These are phyloP conservation scores for Neurospora tetraspora DNA, from an alignment of 495 filamentous ascomycete species.

Conservation along the genomic window DNA sequence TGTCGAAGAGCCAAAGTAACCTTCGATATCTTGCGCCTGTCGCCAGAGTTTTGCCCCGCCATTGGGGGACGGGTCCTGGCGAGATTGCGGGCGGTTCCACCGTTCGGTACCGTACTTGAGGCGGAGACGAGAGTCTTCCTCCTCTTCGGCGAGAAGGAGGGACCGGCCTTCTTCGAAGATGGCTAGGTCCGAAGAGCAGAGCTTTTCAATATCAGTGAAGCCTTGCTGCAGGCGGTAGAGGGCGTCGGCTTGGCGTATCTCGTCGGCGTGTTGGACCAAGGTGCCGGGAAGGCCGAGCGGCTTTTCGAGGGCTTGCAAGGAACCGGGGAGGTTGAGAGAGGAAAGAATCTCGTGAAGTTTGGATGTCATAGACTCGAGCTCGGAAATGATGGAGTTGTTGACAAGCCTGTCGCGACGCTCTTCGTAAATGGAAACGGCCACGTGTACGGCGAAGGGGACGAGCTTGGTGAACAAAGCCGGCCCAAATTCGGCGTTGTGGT, in stretches of 20 bases:
- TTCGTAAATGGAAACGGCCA: slow-evolving; percentile 91
- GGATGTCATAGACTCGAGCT: slow-evolving; percentile 73
- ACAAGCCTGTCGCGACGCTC: slow-evolving; percentile 82
- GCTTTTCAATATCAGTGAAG: slow-evolving; percentile 76
- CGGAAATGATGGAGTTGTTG: slow-evolving; percentile 73
- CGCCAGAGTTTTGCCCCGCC: slow-evolving; percentile 67
- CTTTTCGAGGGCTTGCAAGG: slow-evolving; percentile 89
- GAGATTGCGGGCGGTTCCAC: slow-evolving; percentile 65
- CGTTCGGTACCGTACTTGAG: slow-evolving; percentile 79
- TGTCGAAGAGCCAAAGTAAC: slow-evolving; percentile 77
- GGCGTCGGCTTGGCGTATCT: slow-evolving; percentile 88
- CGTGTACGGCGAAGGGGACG: slow-evolving; percentile 90
- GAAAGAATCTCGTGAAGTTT: slow-evolving; percentile 71
- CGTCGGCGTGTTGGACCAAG: slow-evolving; percentile 82
- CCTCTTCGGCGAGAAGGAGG: slow-evolving; percentile 64
- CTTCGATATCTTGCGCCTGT: slow-evolving; percentile 68
- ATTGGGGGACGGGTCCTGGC: slow-evolving; percentile 32
- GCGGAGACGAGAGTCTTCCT: slow-evolving; percentile 67
- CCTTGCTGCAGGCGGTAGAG: slow-evolving; percentile 60
- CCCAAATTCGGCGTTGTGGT: slow-evolving; percentile 61
- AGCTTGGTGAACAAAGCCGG: slow-evolving; percentile 81
- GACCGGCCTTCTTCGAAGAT: slow-evolving; percentile 76
- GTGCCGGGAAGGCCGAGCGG: slow-evolving; percentile 83
- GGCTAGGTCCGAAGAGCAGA: slow-evolving; percentile 63
- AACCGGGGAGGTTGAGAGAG: slow-evolving; percentile 82